A percentile compares a stretch with the other conserved stretches of the same genome.
Evolutionary conservation across 192 early-diverging fungal genomes (phyloP).

Genomic region (Rhizophlyctis rosea): DNA sequence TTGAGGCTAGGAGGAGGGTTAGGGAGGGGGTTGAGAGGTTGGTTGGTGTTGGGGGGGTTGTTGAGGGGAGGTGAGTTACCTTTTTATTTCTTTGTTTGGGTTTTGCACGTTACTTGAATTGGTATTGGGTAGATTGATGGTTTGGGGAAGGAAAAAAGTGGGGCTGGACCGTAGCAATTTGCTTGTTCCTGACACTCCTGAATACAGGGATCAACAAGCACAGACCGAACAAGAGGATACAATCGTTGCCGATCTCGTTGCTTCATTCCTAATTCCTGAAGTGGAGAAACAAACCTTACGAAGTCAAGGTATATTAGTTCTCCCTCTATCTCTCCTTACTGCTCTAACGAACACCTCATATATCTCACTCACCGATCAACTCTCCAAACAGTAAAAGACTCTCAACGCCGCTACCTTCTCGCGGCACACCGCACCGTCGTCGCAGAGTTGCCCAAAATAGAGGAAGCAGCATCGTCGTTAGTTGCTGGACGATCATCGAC

Average conservation of each 20-base stretch:
- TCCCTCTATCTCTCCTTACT: slow-evolving; percentile 6
- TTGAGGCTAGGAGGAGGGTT: slow-evolving; percentile 44
- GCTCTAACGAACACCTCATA: background rate
- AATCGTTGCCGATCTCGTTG: slow-evolving; percentile 48
- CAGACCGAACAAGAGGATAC: slow-evolving; percentile 5
- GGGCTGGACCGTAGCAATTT: background rate
- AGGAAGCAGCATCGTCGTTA: background rate
- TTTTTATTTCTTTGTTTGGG: background rate
- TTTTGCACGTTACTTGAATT: slow-evolving; percentile 2
- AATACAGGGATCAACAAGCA: background rate
- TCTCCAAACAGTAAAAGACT: slow-evolving; percentile 35
- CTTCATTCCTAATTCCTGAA: slow-evolving; percentile 57
- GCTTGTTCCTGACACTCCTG: background rate
- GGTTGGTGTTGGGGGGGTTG: slow-evolving; percentile 22
- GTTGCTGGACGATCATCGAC: too few relatives aligned
- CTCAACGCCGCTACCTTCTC: slow-evolving; percentile 45
- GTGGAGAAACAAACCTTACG: slow-evolving; percentile 48
- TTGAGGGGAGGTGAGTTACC: slow-evolving; percentile 27
- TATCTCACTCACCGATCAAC: background rate
- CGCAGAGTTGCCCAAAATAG: slow-evolving; percentile 1
- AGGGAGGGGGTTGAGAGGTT: slow-evolving; percentile 45
- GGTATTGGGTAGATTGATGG: background rate
- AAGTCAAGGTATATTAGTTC: slow-evolving; percentile 32
- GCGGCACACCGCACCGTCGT: slow-evolving; percentile 49
- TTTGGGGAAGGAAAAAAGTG: slow-evolving; percentile 11